Conservation (phyloP, 768 basidiomycete species). For the Termitomyces sp. region DNA sequence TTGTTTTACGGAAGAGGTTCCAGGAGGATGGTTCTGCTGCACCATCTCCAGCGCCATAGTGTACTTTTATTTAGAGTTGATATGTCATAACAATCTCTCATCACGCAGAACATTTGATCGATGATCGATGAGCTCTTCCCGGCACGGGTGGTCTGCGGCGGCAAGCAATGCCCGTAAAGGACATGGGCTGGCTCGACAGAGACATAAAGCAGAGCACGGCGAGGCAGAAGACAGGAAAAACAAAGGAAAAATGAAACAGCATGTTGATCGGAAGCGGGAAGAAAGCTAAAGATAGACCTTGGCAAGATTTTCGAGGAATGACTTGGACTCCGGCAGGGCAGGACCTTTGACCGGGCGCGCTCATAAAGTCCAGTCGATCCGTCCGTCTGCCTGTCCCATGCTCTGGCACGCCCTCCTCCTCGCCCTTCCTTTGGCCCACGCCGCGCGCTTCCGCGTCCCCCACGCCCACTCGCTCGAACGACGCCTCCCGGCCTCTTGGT, state of each 20-base stretch:
- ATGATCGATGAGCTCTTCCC: too few relatives aligned
- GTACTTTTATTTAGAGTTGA: too few relatives aligned
- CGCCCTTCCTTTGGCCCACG: conserved; percentile 19
- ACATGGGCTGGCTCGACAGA: too few relatives aligned
- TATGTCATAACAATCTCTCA: not conserved
- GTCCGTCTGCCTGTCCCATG: conserved; percentile 8
- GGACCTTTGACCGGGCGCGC: not conserved
- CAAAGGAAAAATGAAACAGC: not conserved
- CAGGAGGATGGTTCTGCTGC: conserved; percentile 26
- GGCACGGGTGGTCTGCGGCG: not conserved
- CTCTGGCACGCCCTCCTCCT: conserved; percentile 18
- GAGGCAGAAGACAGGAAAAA: not conserved
- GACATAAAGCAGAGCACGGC: not conserved
- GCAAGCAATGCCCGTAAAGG: not conserved
- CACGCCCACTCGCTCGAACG: conserved; percentile 21
- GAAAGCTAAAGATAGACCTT: not conserved
- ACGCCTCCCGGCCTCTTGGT: conserved; percentile 46
- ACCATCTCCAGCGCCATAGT: conserved; percentile 22
- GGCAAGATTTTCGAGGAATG: not conserved
- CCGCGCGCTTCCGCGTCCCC: conserved; percentile 16
- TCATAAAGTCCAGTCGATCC: too few relatives aligned
- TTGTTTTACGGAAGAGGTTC: conserved; percentile 47
- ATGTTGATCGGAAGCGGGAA: conserved; percentile 1
- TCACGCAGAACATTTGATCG: not conserved
- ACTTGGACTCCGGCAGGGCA: not conserved